These are phyloP conservation scores for Stentor coeruleus DNA, from an alignment of 73 alveolate genomes.

Conservation along the genomic window DNA sequence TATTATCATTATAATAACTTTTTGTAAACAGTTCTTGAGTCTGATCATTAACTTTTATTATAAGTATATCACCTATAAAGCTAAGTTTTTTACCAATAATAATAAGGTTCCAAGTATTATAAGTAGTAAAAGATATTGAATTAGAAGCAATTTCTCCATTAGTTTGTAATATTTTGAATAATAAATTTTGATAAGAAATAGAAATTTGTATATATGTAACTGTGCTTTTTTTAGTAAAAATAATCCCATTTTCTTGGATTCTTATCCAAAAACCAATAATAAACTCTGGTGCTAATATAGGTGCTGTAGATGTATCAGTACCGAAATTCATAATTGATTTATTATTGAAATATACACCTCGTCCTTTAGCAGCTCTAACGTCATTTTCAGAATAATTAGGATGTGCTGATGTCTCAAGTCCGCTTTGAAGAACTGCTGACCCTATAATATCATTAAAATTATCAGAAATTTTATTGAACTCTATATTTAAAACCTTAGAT, in stretches of 20 bases:
- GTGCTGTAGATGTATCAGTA: too few relatives aligned
- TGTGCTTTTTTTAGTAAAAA: not conserved
- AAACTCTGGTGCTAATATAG: too few relatives aligned
- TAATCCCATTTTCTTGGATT: not conserved
- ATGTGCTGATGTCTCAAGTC: too few relatives aligned
- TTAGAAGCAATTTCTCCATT: not conserved
- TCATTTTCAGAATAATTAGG: not conserved
- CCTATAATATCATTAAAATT: too few relatives aligned
- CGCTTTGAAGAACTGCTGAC: too few relatives aligned
- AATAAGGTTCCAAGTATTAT: not conserved
- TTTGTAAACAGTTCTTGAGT: not conserved
- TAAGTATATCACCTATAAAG: too few relatives aligned
- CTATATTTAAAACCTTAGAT: too few relatives aligned
- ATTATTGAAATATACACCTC: not conserved
- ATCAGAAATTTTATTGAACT: too few relatives aligned
- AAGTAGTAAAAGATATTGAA: not conserved
- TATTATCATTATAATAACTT: not conserved
- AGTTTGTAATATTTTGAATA: too few relatives aligned
- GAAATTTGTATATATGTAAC: not conserved
- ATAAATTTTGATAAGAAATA: too few relatives aligned
- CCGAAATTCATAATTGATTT: not conserved
- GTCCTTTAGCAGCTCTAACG: not conserved
- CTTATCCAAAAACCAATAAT: not conserved
- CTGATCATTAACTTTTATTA: not conserved
- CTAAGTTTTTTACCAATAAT: not conserved